These are phyloP conservation scores for Malassezia dermatis DNA, from an alignment of 1,284 basidiomycete genomes.

Conservation along the genomic window DNA sequence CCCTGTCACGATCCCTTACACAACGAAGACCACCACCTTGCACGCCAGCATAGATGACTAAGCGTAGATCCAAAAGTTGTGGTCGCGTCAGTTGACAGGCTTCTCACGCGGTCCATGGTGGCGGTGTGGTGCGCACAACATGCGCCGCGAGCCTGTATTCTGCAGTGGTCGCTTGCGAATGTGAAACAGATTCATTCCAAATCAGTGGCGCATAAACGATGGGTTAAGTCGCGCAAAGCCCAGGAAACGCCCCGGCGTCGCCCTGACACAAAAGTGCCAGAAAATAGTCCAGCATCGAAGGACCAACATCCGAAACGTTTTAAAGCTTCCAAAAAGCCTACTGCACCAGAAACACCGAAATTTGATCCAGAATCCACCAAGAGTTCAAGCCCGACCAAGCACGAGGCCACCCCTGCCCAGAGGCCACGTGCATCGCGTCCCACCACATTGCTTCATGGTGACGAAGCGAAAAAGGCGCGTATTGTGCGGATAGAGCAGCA, in stretches of 20 bases:
- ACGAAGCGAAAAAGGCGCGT: constrained; percentile 9
- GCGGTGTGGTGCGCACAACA: background rate
- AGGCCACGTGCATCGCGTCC: background rate
- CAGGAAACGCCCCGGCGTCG: background rate
- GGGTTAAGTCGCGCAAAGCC: background rate
- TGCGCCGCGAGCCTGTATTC: background rate
- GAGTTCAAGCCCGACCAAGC: background rate
- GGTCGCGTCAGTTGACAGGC: background rate
- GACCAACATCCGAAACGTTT: no score
- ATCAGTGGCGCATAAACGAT: background rate
- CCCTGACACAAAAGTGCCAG: background rate
- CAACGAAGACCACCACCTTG: background rate
- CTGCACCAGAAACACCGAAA: background rate
- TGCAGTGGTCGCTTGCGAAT: background rate
- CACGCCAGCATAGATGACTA: background rate
- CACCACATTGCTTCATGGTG: constrained; percentile 8
- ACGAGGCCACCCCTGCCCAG: background rate
- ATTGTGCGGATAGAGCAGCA: constrained; percentile 10
- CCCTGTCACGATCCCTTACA: background rate
- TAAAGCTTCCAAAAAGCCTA: background rate
- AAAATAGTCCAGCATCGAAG: background rate
- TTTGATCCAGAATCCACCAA: background rate
- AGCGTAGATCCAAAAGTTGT: background rate
- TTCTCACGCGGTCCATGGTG: background rate
- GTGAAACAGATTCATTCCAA: background rate